Evolutionary conservation across 1,284 basidiomycete species (phyloP).

Genomic region (Boletus semigastroideus): DNA sequence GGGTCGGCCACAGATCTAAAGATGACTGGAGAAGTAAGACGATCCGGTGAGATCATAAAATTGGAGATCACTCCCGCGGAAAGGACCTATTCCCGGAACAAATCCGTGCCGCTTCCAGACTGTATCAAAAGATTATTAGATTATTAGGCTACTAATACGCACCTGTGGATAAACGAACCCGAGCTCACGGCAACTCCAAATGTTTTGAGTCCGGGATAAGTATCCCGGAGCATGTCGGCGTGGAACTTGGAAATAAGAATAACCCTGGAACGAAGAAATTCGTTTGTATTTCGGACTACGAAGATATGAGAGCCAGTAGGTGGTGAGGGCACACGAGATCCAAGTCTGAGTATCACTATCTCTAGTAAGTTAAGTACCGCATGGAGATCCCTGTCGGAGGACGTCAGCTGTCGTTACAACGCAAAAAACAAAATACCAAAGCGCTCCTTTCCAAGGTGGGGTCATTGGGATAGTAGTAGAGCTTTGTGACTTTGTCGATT

Average conservation of each 20-base stretch:
- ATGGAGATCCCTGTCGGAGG: background rate
- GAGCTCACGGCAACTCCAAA: conserved; percentile 2
- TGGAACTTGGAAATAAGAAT: background rate
- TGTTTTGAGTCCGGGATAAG: background rate
- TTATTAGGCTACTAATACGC: no score
- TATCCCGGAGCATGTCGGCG: background rate
- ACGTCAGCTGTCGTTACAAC: background rate
- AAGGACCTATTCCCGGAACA: background rate
- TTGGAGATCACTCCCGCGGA: background rate
- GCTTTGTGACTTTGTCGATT: background rate
- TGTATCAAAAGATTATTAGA: background rate
- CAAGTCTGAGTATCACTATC: background rate
- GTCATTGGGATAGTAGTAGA: conserved; percentile 19
- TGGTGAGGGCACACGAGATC: background rate
- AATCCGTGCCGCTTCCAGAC: conserved; percentile 1
- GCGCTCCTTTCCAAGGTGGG: conserved; percentile 6
- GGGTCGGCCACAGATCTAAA: background rate
- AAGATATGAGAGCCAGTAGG: background rate
- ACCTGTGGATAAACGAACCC: background rate
- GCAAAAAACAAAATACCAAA: no score
- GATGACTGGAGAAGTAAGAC: background rate
- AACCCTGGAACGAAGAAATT: background rate
- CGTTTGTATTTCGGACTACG: background rate
- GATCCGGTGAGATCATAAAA: background rate
- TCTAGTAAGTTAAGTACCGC: background rate